Evolutionary conservation across 768 basidiomycete genomes (phyloP).

Genomic region (Floccularia luteovirens): DNA sequence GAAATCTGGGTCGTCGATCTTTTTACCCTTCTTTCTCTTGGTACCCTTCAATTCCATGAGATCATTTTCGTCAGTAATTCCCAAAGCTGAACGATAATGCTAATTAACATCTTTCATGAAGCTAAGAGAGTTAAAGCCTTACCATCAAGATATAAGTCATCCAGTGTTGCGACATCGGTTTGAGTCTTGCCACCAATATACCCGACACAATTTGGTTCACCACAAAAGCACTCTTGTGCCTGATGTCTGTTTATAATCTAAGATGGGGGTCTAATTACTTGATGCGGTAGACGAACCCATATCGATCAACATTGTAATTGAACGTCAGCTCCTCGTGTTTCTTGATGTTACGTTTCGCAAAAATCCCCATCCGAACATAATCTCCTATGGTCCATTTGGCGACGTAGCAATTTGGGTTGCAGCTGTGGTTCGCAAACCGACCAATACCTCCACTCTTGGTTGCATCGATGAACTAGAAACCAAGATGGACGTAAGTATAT

Average conservation of each 20-base stretch:
- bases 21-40: slow-evolving; percentile 88
- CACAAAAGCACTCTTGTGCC: slow-evolving; percentile 91
- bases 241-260: slow-evolving; percentile 59
- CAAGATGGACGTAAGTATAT: background rate
- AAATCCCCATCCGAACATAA: slow-evolving; percentile 95
- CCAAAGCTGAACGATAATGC: slow-evolving; percentile 57
- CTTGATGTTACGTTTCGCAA: slow-evolving; percentile 75
- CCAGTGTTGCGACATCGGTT: slow-evolving; percentile 91
- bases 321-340: slow-evolving; percentile 91
- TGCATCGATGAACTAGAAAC: slow-evolving; percentile 85
- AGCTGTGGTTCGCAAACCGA: slow-evolving; percentile 97
- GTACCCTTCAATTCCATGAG: slow-evolving; percentile 80
- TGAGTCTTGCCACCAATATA: slow-evolving; percentile 98
- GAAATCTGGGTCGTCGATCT: slow-evolving; percentile 88
- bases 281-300: slow-evolving; percentile 58
- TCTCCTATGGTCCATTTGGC: slow-evolving; percentile 95
- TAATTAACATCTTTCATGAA: background rate
- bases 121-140: slow-evolving; percentile 8
- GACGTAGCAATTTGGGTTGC: slow-evolving; percentile 95
- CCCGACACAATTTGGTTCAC: slow-evolving; percentile 92
- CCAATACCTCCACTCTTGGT: slow-evolving; percentile 96
- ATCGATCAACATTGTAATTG: slow-evolving; percentile 99
- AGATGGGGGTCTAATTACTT: background rate
- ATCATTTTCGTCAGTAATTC: slow-evolving; percentile 90
- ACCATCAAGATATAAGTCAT: slow-evolving; percentile 93